Evolutionary conservation across 2,329 filamentous ascomycete genomes (phyloP), one percentile per base, ranked within the genome.

Genomic region (Sordariomycetes sp.): DNA sequence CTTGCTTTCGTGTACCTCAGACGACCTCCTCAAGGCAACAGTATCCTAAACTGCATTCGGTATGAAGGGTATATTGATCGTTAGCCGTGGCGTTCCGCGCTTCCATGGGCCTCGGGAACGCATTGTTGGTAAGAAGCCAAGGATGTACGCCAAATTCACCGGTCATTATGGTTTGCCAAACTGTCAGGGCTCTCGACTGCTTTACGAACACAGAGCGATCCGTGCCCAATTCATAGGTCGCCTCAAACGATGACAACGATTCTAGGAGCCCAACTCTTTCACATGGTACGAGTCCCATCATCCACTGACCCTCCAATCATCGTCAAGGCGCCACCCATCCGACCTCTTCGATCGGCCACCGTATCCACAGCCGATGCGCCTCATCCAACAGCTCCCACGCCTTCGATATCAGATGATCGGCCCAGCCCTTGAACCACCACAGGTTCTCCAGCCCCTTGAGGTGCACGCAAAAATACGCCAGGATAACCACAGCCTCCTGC

Each of bases 401-500:
- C 56, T 64, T 60, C 22, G 60, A 57, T 25, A 73, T 65, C 10
- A 73, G 60, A 60, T 72, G 66, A n/a, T 62, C 62, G 1, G 65
- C 64, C 66, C 69, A 70, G 0, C 70, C 69, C 55, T 69, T 64
- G 32, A 71, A 62, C 68, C 69, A 73, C 70, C 70, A 71, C 57
- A 71, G 61, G 34, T 61, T 61, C 56, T 65, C 63, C n/a, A 66
- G 53, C 56, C 66, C 68, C 53, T 70, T 62, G 3, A 71, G 55
- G 34, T 67, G 55, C 13, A 70, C 65, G n/a, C 66, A 67, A 55
- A 68, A 72, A 57, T 69, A 67, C n/a, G 65, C 67, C 57, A 70
- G 69, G 10, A 73, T 69, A 36, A 63, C 64, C 7, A 73, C 58
- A 2, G 67, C 64, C 39, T 65, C 66, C 58, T 67, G 67, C 36